Base-by-base conservation (phyloP, 2,329 filamentous ascomycete genomes). In the Arthroderma sp. region DNA sequence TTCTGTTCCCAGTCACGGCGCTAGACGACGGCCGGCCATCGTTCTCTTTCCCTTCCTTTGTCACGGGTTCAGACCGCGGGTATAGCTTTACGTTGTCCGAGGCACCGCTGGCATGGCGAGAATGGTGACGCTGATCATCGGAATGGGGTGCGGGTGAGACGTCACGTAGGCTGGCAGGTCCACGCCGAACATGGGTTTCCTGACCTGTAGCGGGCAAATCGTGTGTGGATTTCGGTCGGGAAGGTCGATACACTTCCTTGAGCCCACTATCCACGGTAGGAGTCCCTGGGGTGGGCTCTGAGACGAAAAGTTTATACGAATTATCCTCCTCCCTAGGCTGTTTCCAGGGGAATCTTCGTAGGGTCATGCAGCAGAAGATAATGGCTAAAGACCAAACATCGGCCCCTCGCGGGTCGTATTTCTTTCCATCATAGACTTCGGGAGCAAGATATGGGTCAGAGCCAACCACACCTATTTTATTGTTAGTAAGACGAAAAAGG, bases 371-470 rank as follows among this genome's bases (percentile, higher is more conserved):
- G 66, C 91, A 96, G 66, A 89, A 98, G 45, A 98, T 96, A 55
- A 98, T 98, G 11, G 89, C 91, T 48, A 98, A 72, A 7, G 91
- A 98, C 91, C 91, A 98, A 48, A 98, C 87, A 66, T 98, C 91
- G 1, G 89, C 86, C 5, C 87, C 86, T 50, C 88, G 83, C 1
- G 91, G 87, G 57, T 98, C 88, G 61, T 98, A 98, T 59, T 87
- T 88, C 52, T 83, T 80, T 50, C 88, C 78, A 52, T 95, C 88
- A 58, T 96, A 96, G 1, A 98, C 91, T 64, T 98, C 91, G 0
- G 91, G 91, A 0, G 91, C 91, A 37, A 98, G 75, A 61, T 98
- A 98, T 3, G 91, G 91, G 66, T 98, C 91, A 6, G 91, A 95
- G 39, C 82, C 82, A 51, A 86, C 82, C 52, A 86, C 82, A 39